phyloP scores from a whole-genome alignment of 257 asterid genomes.

The Echites panduratus region DNA sequence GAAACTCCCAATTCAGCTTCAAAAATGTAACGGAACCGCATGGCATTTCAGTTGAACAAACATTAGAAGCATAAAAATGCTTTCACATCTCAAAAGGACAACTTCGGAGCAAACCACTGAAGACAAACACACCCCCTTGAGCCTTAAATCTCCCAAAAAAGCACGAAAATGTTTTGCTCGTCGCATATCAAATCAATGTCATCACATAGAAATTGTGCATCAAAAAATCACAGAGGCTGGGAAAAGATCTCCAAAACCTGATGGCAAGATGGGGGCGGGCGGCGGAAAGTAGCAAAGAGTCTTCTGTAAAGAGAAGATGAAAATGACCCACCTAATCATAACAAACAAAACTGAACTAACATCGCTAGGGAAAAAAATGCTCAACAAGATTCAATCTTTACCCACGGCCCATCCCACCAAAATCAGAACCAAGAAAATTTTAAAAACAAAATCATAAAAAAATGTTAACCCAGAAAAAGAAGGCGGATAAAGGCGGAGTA shows the following conservation, averaged over 20 bases:
- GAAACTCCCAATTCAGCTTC: neutral
- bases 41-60: constrained; percentile 22
- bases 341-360: constrained; percentile 14
- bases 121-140: constrained; percentile 12
- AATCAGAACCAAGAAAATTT: constrained; percentile 1
- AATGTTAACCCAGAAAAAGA: constrained; percentile 8
- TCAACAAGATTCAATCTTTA: constrained; percentile 21
- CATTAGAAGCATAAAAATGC: constrained; percentile 1
- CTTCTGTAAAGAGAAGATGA: constrained; percentile 3
- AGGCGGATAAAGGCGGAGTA: constrained; percentile 13
- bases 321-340: constrained; percentile 9
- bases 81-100: constrained; percentile 16
- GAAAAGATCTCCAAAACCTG: constrained; percentile 3
- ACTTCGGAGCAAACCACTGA: constrained; percentile 1
- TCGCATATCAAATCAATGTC: constrained; percentile 12
- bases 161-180: constrained; percentile 11
- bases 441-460: neutral
- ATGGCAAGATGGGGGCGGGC: neutral
- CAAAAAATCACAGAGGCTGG: neutral
- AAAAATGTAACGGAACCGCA: neutral
- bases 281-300: neutral
- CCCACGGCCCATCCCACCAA: neutral
- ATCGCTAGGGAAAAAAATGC: constrained; percentile 14
- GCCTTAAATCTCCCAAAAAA: constrained; percentile 15
- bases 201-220: neutral